Base-by-base conservation (phyloP, 2,329 filamentous ascomycete species). In the Alternaria brassicae region DNA sequence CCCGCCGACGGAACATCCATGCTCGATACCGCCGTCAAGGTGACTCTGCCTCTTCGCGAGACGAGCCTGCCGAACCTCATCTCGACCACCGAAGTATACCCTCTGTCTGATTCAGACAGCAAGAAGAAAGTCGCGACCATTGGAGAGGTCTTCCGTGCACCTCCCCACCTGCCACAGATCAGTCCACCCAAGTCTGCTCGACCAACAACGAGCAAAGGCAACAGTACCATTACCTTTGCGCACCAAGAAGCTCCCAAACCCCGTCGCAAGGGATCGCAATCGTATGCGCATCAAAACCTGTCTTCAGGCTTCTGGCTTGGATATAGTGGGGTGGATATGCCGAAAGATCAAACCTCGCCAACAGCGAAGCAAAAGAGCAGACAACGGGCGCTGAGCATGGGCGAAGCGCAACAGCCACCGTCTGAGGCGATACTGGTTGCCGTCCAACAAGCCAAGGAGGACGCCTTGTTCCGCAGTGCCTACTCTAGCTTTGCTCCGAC, bases 401-500 rank as follows among this genome's bases (percentile, higher is more conserved):
- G 88, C 80, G 39, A 88, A 83, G 65, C 84, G 73, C 86, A 88
- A 77, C 85, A 84, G 83, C 72, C 67, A 47, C 72, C 75, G 1
- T 78, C 79, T 13, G 79, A 81, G 47, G 73, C 75, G 0, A 72
- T 77, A 10, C 66, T 77, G 9, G 71, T 71, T n/a, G 77, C 78
- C 13, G 66, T 76, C 4, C 72, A 90, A 70, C 81, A 86, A 67
- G 85, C 86, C 3, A 89, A 90, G 72, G 86, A 92, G 78, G 91
- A 93, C 66, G 84, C 88, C 0, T 80, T 93, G 9, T 94, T 93
- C 72, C 85, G 90, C 28, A 87, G 89, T 54, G 91, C 89, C 1
- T 94, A 93, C 75, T 92, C 90, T 0, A 91, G 89, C 70, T 94
- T 93, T 74, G 91, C 91, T 6, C 91, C 91, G 0, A 88, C 85